Evolutionary conservation across 768 basidiomycete species (phyloP).

Genomic region (Suillus bovinus): DNA sequence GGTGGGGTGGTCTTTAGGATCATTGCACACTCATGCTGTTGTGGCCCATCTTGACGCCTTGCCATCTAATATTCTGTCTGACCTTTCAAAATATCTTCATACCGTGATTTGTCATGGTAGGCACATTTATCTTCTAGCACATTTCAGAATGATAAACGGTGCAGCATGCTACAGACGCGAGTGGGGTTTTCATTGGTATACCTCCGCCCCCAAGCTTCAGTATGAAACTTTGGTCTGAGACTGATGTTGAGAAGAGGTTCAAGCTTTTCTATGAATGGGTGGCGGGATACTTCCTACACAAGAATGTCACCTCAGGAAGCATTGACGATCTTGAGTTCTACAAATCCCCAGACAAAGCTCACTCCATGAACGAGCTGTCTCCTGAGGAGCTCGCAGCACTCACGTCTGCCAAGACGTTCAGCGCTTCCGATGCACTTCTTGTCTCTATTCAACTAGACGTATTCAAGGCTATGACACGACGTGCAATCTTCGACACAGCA

Average conservation of each 20-base stretch:
- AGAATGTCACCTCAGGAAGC: constrained; percentile 2
- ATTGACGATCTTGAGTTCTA: constrained; percentile 10
- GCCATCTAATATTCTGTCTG: constrained; percentile 1
- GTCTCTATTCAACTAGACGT: background rate
- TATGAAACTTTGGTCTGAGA: background rate
- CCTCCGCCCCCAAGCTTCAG: background rate
- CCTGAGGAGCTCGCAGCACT: constrained; percentile 6
- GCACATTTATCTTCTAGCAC: background rate
- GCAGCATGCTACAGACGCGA: background rate
- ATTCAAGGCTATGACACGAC: background rate
- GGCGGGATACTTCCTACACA: constrained; percentile 3
- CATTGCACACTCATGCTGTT: constrained; percentile 5
- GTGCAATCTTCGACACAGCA: constrained; percentile 11
- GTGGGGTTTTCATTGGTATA: background rate
- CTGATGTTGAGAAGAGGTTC: background rate
- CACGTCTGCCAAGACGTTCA: constrained; percentile 6
- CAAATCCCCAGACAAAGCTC: background rate
- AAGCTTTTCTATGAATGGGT: constrained; percentile 7
- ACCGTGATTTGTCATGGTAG: constrained; percentile 12
- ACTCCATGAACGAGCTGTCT: constrained; percentile 6
- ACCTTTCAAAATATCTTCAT: constrained; percentile 8
- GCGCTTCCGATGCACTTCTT: background rate
- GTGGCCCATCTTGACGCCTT: constrained; percentile 12
- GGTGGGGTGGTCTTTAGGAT: constrained; percentile 14
- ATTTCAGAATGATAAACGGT: background rate